These are phyloP conservation scores for Fusarium sulawesiense DNA, from an alignment of 2,329 filamentous ascomycete species.

Conservation along the genomic window DNA sequence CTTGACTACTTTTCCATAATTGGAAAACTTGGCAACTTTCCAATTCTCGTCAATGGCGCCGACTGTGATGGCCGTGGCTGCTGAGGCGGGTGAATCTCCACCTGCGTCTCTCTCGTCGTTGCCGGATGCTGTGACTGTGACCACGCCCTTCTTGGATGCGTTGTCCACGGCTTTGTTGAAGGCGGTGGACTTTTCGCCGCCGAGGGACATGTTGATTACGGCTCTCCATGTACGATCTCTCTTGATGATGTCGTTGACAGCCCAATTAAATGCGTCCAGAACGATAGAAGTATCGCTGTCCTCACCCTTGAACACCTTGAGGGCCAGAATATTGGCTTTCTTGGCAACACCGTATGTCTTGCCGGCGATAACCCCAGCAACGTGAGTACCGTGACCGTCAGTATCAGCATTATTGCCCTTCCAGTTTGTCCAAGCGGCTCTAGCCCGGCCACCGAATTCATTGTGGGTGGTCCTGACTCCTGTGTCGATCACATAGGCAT, in stretches of 20 bases:
- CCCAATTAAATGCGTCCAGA: conserved; percentile 52
- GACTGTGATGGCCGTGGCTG: conserved; percentile 43
- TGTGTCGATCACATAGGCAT: conserved; percentile 30
- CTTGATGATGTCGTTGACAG: conserved; percentile 49
- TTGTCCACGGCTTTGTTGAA: conserved; percentile 37
- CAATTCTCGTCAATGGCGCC: conserved; percentile 50
- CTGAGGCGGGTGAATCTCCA: conserved; percentile 39
- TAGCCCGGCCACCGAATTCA: conserved; percentile 28
- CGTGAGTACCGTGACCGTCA: conserved; percentile 34
- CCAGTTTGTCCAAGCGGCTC: conserved; percentile 21
- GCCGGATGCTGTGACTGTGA: conserved; percentile 55
- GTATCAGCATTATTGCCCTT: conserved; percentile 11
- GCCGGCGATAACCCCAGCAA: conserved; percentile 35
- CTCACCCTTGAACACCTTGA: conserved; percentile 54
- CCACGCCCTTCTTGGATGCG: conserved; percentile 41
- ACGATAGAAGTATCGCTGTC: conserved; percentile 40
- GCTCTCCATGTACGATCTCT: conserved; percentile 47
- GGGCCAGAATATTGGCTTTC: conserved; percentile 54
- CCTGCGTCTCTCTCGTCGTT: conserved; percentile 36
- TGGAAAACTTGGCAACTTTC: conserved; percentile 55
- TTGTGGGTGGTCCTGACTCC: conserved; percentile 18
- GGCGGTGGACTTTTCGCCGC: conserved; percentile 21
- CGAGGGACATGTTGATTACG: conserved; percentile 60
- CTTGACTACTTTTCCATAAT: conserved; percentile 58
- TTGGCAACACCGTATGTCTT: conserved; percentile 52